phyloP scores from a whole-genome alignment of 345 rosid species.

The Boechera stricta region DNA sequence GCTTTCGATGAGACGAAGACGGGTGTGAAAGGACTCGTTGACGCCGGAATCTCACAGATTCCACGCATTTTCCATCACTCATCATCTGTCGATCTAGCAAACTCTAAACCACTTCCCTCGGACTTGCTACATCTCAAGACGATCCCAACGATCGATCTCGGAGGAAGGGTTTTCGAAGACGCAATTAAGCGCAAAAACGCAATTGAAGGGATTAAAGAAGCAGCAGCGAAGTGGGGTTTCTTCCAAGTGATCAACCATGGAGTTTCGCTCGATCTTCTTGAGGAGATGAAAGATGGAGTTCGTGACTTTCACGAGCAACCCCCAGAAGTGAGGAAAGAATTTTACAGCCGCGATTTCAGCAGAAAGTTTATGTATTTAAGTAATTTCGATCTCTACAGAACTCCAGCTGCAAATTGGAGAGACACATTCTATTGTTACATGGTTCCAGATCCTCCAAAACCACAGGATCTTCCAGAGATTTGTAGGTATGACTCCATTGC shows the following conservation, averaged over 20 bases:
- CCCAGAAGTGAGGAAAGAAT: slow-evolving; percentile 22
- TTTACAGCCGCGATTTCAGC: slow-evolving; percentile 33
- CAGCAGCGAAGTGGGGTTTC: slow-evolving; percentile 44
- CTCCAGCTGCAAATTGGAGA: slow-evolving; percentile 50
- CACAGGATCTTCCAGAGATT: slow-evolving; percentile 44
- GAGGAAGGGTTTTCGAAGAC: slow-evolving; percentile 11
- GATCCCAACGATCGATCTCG: slow-evolving; percentile 42
- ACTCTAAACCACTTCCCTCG: slow-evolving; percentile 5
- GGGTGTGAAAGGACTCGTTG: slow-evolving; percentile 49
- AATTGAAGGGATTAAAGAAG: slow-evolving; percentile 20
- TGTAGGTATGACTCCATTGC: slow-evolving; percentile 38
- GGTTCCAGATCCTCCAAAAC: slow-evolving; percentile 44
- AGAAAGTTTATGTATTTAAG: slow-evolving; percentile 26
- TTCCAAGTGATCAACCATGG: slow-evolving; percentile 48
- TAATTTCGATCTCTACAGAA: slow-evolving; percentile 45
- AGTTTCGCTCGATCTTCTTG: slow-evolving; percentile 12
- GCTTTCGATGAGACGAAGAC: slow-evolving; percentile 49
- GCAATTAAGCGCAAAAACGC: not conserved
- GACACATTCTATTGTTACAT: slow-evolving; percentile 40
- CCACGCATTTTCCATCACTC: slow-evolving; percentile 44
- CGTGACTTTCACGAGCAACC: slow-evolving; percentile 29
- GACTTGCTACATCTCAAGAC: slow-evolving; percentile 11
- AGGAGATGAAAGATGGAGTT: slow-evolving; percentile 39
- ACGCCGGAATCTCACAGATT: slow-evolving; percentile 39
- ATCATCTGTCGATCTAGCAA: not conserved